Conservation (phyloP, 345 rosid species). For the Citrus medica region DNA sequence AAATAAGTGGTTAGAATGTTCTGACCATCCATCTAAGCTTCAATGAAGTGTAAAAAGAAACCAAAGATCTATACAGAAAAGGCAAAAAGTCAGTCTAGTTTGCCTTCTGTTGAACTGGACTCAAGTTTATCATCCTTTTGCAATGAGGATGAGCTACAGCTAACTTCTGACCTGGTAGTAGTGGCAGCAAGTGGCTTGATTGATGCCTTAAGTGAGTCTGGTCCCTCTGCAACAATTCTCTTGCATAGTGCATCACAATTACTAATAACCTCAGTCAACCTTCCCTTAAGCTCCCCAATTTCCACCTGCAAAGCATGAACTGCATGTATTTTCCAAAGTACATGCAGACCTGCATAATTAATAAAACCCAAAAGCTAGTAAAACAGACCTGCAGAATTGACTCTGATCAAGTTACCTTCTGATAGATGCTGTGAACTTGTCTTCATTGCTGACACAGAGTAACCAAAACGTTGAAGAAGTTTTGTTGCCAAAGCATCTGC, state of each 20-base stretch:
- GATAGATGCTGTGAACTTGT: constrained; percentile 75
- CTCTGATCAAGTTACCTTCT: constrained; percentile 47
- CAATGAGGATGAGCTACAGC: constrained; percentile 17
- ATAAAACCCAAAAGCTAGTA: neutral
- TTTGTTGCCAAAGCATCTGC: constrained; percentile 89
- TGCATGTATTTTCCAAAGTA: constrained; percentile 23
- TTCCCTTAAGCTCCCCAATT: constrained; percentile 87
- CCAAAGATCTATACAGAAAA: neutral
- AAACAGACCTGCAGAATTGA: neutral
- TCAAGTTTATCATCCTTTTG: constrained; percentile 5
- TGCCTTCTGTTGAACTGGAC: constrained; percentile 9
- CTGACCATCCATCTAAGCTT: neutral
- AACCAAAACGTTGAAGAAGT: constrained; percentile 73
- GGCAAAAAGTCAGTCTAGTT: neutral
- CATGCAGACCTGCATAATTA: too few relatives aligned
- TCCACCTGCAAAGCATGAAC: constrained; percentile 88
- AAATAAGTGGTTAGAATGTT: neutral
- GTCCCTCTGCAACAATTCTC: constrained; percentile 72
- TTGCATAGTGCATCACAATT: constrained; percentile 78
- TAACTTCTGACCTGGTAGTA: constrained; percentile 20
- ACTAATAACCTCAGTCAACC: constrained; percentile 79
- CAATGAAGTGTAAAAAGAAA: neutral
- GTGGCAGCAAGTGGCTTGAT: constrained; percentile 44
- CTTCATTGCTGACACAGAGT: constrained; percentile 75
- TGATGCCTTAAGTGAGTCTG: constrained; percentile 62